Conservation (phyloP, 169 alveolate genomes). For the Babesia bigemina region DNA sequence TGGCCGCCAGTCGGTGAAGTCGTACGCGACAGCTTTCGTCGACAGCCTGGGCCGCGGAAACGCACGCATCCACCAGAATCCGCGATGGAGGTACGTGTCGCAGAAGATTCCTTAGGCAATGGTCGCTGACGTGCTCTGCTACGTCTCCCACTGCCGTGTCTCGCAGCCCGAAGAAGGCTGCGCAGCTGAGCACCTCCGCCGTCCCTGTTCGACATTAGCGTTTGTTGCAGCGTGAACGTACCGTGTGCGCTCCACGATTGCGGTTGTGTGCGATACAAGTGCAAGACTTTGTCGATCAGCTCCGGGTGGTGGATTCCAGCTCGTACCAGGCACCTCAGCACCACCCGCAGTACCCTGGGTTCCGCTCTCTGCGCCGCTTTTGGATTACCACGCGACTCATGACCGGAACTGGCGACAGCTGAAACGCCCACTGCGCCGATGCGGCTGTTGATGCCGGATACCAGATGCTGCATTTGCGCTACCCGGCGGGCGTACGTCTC, state of each 20-base stretch:
- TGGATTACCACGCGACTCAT: too few relatives aligned
- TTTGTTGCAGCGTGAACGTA: not conserved
- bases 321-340: constrained; percentile 26
- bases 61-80: constrained; percentile 20
- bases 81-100: constrained; percentile 1
- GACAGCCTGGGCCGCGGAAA: constrained; percentile 1
- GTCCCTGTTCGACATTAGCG: constrained; percentile 18
- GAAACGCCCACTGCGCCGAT: not conserved
- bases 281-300: not conserved
- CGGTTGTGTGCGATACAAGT: constrained; percentile 9
- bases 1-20: constrained; percentile 4
- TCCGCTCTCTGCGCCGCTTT: not conserved
- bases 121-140: not conserved
- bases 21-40: not conserved
- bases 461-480: not conserved
- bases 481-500: not conserved
- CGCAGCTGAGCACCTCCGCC: constrained; percentile 25
- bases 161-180: constrained; percentile 4
- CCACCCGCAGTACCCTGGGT: constrained; percentile 27
- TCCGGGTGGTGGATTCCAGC: constrained; percentile 12
- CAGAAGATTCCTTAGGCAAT: too few relatives aligned
- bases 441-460: constrained; percentile 1
- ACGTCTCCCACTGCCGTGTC: constrained; percentile 3
- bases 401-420: too few relatives aligned
- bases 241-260: constrained; percentile 44